A percentile compares a stretch with the other conserved stretches of the same genome.
These are phyloP conservation scores for Rhododendron williamsianum DNA, from an alignment of 148 eudicot genomes.

Conservation along the genomic window DNA sequence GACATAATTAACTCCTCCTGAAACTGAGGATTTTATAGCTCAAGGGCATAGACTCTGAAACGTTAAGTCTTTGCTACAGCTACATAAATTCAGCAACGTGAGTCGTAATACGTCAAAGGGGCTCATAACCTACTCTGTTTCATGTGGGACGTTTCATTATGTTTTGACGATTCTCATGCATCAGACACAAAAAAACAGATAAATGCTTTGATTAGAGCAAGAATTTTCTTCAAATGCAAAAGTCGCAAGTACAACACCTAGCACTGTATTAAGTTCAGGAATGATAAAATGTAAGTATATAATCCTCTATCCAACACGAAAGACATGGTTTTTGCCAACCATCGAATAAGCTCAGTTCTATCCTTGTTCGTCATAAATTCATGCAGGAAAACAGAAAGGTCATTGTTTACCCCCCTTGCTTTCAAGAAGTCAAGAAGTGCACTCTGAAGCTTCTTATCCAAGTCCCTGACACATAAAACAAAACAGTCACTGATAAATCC, in stretches of 20 bases:
- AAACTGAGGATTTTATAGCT: background rate
- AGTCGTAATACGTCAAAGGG: background rate
- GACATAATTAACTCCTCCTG: background rate
- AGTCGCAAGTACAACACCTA: background rate
- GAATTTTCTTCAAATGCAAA: background rate
- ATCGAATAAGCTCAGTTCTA: conserved; percentile 48
- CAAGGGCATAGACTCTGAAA: background rate
- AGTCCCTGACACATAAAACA: conserved; percentile 36
- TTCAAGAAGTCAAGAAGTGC: conserved; percentile 53
- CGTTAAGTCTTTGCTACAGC: background rate
- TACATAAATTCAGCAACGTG: background rate
- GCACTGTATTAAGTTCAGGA: background rate
- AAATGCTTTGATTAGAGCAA: background rate
- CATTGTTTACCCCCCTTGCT: conserved; percentile 56
- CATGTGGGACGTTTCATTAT: background rate
- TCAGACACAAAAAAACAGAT: background rate
- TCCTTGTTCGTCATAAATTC: conserved; percentile 65
- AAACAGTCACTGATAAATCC: background rate
- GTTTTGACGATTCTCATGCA: background rate
- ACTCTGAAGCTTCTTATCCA: conserved; percentile 47
- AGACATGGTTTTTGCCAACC: conserved; percentile 48
- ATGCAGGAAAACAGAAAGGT: conserved; percentile 64
- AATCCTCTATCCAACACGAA: conserved; percentile 22
- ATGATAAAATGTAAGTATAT: background rate
- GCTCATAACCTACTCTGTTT: background rate